phyloP scores from a whole-genome alignment of 139 green algal species.

The Spirogloea muscicola region DNA sequence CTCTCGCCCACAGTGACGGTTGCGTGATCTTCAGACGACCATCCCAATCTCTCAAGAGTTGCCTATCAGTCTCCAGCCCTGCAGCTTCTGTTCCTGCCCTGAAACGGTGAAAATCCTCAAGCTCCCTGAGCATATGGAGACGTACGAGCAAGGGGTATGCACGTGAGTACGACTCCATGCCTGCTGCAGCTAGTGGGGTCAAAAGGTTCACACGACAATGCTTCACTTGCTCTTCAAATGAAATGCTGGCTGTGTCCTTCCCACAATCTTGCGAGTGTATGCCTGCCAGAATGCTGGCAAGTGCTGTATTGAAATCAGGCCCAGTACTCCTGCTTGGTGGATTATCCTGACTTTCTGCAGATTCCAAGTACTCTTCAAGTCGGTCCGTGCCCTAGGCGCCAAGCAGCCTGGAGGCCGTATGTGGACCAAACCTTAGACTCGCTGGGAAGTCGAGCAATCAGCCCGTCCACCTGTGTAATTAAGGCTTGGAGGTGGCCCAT shows the following conservation, averaged over 20 bases:
- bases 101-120: constrained; percentile 34
- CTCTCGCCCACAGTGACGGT: constrained; percentile 57
- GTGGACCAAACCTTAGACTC: constrained; percentile 58
- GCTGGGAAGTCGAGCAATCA: constrained; percentile 33
- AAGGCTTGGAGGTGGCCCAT: constrained; percentile 76
- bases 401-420: constrained; percentile 71
- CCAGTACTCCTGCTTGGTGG: background rate
- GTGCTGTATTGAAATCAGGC: constrained; percentile 41
- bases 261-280: too few species aligned
- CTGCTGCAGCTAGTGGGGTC: constrained; percentile 65
- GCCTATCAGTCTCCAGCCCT: too few species aligned
- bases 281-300: constrained; percentile 60
- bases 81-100: too few species aligned
- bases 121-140: constrained; percentile 80
- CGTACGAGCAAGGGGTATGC: constrained; percentile 81
- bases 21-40: constrained; percentile 67
- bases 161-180: constrained; percentile 78
- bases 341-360: background rate
- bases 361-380: constrained; percentile 63
- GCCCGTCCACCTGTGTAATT: constrained; percentile 67
- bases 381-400: constrained; percentile 74
- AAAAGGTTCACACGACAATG: constrained; percentile 10
- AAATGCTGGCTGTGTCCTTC: too few species aligned
- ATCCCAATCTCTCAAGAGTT: too few species aligned
- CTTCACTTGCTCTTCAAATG: constrained; percentile 52